These are phyloP conservation scores for Acacia concinna DNA, from an alignment of 331 rosid species.

Conservation along the genomic window DNA sequence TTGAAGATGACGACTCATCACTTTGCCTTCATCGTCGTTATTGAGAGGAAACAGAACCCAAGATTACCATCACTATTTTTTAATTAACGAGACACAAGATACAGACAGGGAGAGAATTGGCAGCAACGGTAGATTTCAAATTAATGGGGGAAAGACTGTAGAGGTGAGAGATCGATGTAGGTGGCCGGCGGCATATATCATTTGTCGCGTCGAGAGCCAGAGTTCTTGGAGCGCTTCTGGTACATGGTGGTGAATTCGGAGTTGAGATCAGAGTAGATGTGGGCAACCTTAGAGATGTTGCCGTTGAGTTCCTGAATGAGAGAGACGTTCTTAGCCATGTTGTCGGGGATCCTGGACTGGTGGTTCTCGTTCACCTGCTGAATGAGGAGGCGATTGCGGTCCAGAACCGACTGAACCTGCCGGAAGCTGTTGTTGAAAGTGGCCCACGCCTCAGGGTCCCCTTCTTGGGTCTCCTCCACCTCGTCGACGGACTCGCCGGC, in stretches of 20 bases:
- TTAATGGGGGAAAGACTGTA: background rate
- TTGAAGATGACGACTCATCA: conserved; percentile 33
- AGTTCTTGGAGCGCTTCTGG: conserved; percentile 38
- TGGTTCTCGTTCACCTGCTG: conserved; percentile 90
- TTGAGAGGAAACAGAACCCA: conserved; percentile 29
- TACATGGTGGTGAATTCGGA: conserved; percentile 56
- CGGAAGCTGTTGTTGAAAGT: conserved; percentile 61
- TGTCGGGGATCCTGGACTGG: conserved; percentile 63
- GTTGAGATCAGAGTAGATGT: conserved; percentile 74
- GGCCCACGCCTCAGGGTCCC: conserved; percentile 55
- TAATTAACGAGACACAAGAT: background rate
- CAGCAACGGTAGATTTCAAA: background rate
- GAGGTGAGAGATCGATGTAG: too few species aligned
- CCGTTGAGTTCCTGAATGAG: conserved; percentile 78
- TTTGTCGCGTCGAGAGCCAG: conserved; percentile 9
- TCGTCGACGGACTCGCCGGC: conserved; percentile 41
- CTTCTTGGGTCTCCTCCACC: conserved; percentile 39
- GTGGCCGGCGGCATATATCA: too few species aligned
- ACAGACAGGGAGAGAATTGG: conserved; percentile 1
- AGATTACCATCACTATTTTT: conserved; percentile 17
- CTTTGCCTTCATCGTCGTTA: conserved; percentile 36
- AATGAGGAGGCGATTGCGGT: conserved; percentile 69
- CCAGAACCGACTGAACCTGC: conserved; percentile 79
- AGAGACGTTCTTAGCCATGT: conserved; percentile 79
- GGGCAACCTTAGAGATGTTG: conserved; percentile 71